Percentiles rank a stretch among this genome's conserved stretches.
Conservation (phyloP, 306 rosid genomes). For the Cucumis melo region DNA sequence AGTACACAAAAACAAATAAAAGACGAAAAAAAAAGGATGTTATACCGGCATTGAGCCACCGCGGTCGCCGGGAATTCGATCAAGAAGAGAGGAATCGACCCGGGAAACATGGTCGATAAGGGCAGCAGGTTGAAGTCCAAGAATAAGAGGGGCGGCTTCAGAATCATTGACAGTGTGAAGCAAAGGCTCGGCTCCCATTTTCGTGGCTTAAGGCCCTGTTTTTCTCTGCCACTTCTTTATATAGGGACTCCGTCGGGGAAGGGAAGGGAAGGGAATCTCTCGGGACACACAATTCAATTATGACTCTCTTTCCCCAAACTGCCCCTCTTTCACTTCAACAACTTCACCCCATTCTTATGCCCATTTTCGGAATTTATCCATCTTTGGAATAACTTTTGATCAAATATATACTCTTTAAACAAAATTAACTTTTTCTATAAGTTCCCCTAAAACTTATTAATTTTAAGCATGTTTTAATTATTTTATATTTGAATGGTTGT, state of each 20-base stretch:
- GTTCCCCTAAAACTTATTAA: no score
- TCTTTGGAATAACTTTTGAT: no score
- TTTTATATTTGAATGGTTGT: no score
- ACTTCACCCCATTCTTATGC: not conserved
- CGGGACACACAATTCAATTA: not conserved
- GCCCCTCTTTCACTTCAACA: not conserved
- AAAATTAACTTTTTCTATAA: no score
- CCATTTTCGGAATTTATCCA: not conserved
- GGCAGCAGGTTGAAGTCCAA: conserved; percentile 79
- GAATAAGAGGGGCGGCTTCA: conserved; percentile 35
- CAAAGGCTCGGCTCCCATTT: conserved; percentile 32
- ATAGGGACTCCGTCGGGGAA: not conserved
- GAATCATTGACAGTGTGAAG: not conserved
- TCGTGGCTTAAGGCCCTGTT: not conserved
- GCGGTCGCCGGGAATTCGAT: conserved; percentile 66
- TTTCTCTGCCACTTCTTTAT: not conserved
- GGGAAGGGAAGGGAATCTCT: not conserved
- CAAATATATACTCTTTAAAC: no score
- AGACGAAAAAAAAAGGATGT: not conserved
- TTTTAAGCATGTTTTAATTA: no score
- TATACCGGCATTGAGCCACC: conserved; percentile 84
- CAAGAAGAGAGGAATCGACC: conserved; percentile 47
- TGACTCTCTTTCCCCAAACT: not conserved
- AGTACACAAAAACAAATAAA: not conserved
- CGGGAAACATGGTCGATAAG: conserved; percentile 67